Evolutionary conservation across 2,329 filamentous ascomycete species (phyloP).

Genomic region (Tolypocladium ovalisporum): DNA sequence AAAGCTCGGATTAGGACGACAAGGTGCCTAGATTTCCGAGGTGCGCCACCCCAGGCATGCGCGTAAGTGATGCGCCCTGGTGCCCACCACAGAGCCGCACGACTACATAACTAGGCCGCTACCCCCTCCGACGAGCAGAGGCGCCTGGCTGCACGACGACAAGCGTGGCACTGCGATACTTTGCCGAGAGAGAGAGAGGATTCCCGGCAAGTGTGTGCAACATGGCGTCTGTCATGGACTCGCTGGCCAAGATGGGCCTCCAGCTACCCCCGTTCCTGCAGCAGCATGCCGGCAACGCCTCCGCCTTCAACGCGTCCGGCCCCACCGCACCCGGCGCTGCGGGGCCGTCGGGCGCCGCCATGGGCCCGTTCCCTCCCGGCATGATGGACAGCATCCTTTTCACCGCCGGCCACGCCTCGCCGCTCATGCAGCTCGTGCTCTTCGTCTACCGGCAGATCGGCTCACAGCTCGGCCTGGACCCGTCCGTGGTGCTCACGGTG

Average conservation of each 20-base stretch:
- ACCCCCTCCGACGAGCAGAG: background rate
- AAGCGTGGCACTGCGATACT: background rate
- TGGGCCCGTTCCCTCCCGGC: conserved; percentile 13
- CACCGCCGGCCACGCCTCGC: conserved; percentile 31
- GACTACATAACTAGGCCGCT: background rate
- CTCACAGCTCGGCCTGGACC: conserved; percentile 35
- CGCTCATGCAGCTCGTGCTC: conserved; percentile 28
- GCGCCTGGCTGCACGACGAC: background rate
- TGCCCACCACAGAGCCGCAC: background rate
- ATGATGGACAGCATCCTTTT: conserved; percentile 33
- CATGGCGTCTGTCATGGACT: conserved; percentile 10
- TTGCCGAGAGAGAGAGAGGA: background rate
- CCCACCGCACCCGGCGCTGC: conserved; percentile 7
- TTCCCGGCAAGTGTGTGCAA: background rate
- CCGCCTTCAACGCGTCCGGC: conserved; percentile 8
- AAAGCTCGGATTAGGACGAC: background rate
- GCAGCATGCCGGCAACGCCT: conserved; percentile 8
- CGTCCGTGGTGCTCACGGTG: conserved; percentile 32
- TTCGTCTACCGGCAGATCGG: conserved; percentile 35
- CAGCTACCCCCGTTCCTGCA: conserved; percentile 15
- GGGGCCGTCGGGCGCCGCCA: background rate
- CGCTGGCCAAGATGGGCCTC: conserved; percentile 13
- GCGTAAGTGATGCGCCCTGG: background rate
- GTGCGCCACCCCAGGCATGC: background rate
- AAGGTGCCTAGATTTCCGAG: background rate